Evolutionary conservation across 2,329 filamentous ascomycete species (phyloP), one percentile per base, ranked within the genome.

Genomic region (Pyrenochaeta sp.): DNA sequence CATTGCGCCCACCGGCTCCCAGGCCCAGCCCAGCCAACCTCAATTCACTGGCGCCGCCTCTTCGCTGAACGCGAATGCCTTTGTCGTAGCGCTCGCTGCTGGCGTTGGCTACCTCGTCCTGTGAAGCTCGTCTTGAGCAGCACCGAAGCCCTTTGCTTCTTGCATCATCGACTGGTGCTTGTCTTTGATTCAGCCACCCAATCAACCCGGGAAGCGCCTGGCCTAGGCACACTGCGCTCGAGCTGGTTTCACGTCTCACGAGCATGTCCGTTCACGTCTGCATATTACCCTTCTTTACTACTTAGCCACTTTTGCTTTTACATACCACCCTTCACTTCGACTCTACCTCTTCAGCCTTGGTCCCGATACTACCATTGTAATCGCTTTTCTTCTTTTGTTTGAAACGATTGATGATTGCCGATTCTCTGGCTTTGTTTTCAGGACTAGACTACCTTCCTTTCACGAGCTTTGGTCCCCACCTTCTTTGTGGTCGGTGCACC

Each of bases 71-170:
- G 66, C 63, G 56, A 73, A 74, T 52, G 67, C 68, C 12, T 45
- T 71, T 46, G 42, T 73, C 43, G 72, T 63, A 4, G 63, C 60
- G 3, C 31, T 75, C 56, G 73, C 63, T 42, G 72, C 67, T 30
- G 71, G 67, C 39, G 58, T 70, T 15, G 71, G 64, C 51, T 75
- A 70, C 68, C 61, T 75, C 51, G 69, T 69, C 45, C 66, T 76
- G 48, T 76, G 60, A 74, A 62, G 54, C 41, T 36, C 50, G 46
- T 56, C 60, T 31, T 54, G 57, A 49, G 43, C 42, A 47, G 45
- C 18, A 21, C 32, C 41, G 36, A 57, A 54, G 49, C 49, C 52
- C 49, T n/a, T 30, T 46, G 57, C 60, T 63, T 65, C 58, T 60
- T 42, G 60, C 64, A 68, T 67, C 63, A 71, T 62, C 54, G 66